Evolutionary conservation across 225 moss, liverwort and hornwort species (phyloP), one percentile per base, ranked within the genome.

Genomic region (Pleurozium schreberi): DNA sequence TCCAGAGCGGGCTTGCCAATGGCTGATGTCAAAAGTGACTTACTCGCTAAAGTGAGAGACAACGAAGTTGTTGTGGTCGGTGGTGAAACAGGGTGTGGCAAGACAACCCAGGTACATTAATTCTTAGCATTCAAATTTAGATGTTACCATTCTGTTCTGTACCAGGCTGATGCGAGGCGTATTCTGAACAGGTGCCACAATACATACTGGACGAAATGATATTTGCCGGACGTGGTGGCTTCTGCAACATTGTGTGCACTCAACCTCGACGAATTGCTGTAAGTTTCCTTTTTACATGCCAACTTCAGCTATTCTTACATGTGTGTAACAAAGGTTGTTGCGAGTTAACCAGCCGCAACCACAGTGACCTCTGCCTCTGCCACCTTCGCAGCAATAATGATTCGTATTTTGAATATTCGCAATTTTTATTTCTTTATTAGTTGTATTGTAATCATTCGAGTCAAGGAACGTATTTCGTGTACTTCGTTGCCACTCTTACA

Each of bases 181-280:
- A 62, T 53, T 83, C 57, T 74, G 73, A 90, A 70, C 93, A 98
- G 97, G 99, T 97, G 77, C 99, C 99, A 59, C 99, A 99, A 93
- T 99, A 94, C 89, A 93, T 99, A 82, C 85, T 97, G 89, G 99
- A 99, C 89, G 99, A 96, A 88, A 99, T 97, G 99, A 99, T 99
- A 89, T 89, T 84, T 59, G 94, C 90, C 84, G 93, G 95, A 83
- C 91, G 76, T 83, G 99, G 99, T 63, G 99, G 97, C 71, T 96
- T 95, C 89, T 99, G 99, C 92, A 97, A 99, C 91, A 96, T 99
- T 88, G 93, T 99, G 70, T 99, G 99, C 93, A 99, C 99, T 91
- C 99, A 99, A 90, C 99, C 99, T 77, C 93, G 99, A 73, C 96
- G 99, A 91, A 99, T 99, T 92, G 99, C 99, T 90, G 99, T 98